Conservation (phyloP, 208 protist genomes). For the Leishmania arabica region DNA sequence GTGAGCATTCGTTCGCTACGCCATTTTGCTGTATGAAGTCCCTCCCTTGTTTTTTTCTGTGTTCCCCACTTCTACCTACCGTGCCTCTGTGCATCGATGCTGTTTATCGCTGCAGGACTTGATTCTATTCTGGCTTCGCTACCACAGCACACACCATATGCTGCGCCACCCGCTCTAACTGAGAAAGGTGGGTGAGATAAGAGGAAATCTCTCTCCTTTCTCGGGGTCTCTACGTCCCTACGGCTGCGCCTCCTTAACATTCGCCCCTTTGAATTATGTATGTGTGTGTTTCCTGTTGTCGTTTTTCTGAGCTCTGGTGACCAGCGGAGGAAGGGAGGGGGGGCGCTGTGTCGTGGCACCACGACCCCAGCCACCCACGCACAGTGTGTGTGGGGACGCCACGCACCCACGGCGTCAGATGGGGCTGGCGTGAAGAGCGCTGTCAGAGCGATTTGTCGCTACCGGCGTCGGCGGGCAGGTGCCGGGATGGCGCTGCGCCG, state of each 20-base stretch:
- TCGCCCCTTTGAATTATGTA: not conserved
- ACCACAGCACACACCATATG: not conserved
- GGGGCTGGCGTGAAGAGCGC: not conserved
- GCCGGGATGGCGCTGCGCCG: not conserved
- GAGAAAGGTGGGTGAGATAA: not conserved
- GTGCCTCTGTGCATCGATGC: not conserved
- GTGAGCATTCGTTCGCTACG: not conserved
- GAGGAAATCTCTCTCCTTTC: not conserved
- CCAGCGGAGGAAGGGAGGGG: not conserved
- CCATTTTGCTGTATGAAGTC: not conserved
- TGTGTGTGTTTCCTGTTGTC: not conserved
- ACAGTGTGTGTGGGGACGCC: no score
- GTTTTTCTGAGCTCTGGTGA: not conserved
- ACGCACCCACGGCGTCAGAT: not conserved
- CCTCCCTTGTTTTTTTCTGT: not conserved
- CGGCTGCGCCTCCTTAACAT: not conserved
- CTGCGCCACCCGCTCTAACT: not conserved
- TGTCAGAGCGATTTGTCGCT: not conserved
- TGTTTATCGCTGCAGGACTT: not conserved
- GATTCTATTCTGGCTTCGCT: not conserved
- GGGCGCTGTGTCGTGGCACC: no score
- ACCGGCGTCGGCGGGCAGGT: not conserved
- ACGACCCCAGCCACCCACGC: no score
- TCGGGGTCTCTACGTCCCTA: not conserved
- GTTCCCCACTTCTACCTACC: not conserved